A percentile compares a stretch with the other conserved stretches of the same genome.
Evolutionary conservation across 345 rosid genomes (phyloP).

Genomic region (Balakata baccata): DNA sequence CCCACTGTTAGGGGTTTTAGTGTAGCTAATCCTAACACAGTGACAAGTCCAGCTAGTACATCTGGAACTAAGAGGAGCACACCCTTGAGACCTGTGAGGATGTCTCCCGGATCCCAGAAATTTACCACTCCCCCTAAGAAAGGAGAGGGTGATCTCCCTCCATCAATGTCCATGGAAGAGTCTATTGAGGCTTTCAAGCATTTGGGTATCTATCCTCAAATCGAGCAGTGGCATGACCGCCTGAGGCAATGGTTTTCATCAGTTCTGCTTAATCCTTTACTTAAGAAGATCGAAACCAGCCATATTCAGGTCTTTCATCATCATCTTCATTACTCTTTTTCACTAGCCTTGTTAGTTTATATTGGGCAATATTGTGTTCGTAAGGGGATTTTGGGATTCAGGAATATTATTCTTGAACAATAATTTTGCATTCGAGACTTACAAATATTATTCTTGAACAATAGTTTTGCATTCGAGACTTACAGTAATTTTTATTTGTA

Average conservation of each 20-base stretch:
- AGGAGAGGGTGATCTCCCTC: slow-evolving; percentile 91
- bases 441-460: neutral
- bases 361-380: slow-evolving; percentile 6
- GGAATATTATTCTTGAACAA: neutral
- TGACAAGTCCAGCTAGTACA: slow-evolving; percentile 65
- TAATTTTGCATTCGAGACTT: neutral
- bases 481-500: neutral
- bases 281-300: slow-evolving; percentile 75
- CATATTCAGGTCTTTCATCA: slow-evolving; percentile 63
- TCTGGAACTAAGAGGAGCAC: slow-evolving; percentile 85
- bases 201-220: slow-evolving; percentile 84
- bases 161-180: slow-evolving; percentile 87
- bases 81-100: slow-evolving; percentile 84
- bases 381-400: neutral
- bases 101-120: slow-evolving; percentile 97
- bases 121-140: slow-evolving; percentile 92
- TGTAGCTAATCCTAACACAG: slow-evolving; percentile 59
- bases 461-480: neutral
- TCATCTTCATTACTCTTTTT: neutral
- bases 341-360: neutral
- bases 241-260: slow-evolving; percentile 97
- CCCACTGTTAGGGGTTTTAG: slow-evolving; percentile 64
- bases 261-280: slow-evolving; percentile 68
- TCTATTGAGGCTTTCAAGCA: slow-evolving; percentile 72
- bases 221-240: slow-evolving; percentile 83